Conservation (phyloP, 2,329 filamentous ascomycete genomes). For the Rutstroemia sp. region DNA sequence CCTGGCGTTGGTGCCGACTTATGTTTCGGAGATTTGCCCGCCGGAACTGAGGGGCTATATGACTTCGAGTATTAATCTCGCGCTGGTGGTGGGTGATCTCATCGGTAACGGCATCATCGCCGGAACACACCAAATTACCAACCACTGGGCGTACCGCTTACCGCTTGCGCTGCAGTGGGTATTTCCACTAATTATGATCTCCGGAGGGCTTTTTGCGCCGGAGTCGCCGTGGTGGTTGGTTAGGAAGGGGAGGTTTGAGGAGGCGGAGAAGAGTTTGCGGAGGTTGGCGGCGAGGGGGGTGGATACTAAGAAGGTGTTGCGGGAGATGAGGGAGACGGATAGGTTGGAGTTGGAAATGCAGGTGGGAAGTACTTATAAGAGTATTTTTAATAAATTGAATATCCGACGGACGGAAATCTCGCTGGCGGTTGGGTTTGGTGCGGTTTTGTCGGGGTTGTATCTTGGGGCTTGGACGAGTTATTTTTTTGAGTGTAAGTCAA, state of each 20-base stretch:
- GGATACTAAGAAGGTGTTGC: conserved; percentile 36
- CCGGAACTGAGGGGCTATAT: conserved; percentile 45
- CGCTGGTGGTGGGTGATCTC: conserved; percentile 43
- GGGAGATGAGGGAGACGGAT: conserved; percentile 49
- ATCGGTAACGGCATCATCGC: conserved; percentile 41
- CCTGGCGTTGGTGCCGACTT: conserved; percentile 33
- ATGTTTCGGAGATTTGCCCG: conserved; percentile 42
- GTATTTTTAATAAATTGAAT: conserved; percentile 47
- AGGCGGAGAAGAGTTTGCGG: conserved; percentile 27
- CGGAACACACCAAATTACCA: conserved; percentile 12
- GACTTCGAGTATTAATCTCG: conserved; percentile 44
- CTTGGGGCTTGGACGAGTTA: conserved; percentile 57
- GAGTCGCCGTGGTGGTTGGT: conserved; percentile 45
- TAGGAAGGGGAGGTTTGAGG: conserved; percentile 35
- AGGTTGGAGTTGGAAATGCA: conserved; percentile 40
- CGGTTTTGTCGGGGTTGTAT: conserved; percentile 55
- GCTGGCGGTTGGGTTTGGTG: conserved; percentile 49
- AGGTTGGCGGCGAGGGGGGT: conserved; percentile 20
- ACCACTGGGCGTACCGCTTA: conserved; percentile 23
- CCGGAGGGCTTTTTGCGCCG: conserved; percentile 39
- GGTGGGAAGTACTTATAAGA: conserved; percentile 37
- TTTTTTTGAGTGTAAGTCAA: conserved; percentile 48
- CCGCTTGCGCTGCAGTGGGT: conserved; percentile 43
- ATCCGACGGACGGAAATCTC: conserved; percentile 44
- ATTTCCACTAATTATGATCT: conserved; percentile 40